Conservation (phyloP, 1,139 yeast species). For the Diutina catenulata region DNA sequence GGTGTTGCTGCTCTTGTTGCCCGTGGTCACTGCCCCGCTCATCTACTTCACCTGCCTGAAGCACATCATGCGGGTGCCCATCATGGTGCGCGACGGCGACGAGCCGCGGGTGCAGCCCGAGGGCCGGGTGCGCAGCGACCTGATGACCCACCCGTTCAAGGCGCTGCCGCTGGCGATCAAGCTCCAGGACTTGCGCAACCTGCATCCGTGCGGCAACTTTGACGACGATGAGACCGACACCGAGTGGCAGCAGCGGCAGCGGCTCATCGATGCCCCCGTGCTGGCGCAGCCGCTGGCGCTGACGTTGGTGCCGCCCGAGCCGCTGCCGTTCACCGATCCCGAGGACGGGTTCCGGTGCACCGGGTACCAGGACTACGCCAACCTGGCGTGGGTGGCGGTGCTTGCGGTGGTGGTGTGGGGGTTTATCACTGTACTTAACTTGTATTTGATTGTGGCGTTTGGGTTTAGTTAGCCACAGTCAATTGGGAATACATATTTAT, state of each 20-base stretch:
- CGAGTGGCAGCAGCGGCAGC: neutral
- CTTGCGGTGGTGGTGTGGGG: slow-evolving; percentile 32
- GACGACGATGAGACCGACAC: neutral
- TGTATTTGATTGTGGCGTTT: slow-evolving; percentile 28
- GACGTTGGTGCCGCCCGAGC: slow-evolving; percentile 2
- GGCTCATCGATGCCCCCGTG: neutral
- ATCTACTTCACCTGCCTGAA: slow-evolving; percentile 61
- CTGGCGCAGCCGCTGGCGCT: slow-evolving; percentile 2
- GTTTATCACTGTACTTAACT: slow-evolving; percentile 37
- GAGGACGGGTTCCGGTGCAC: neutral
- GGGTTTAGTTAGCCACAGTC: slow-evolving; percentile 5
- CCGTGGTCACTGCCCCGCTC: slow-evolving; percentile 68
- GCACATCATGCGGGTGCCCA: slow-evolving; percentile 37
- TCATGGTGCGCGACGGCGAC: neutral
- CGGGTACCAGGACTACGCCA: slow-evolving; percentile 4
- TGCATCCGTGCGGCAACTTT: slow-evolving; percentile 21
- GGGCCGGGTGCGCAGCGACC: neutral
- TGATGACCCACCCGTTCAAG: slow-evolving; percentile 14
- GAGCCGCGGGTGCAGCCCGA: neutral
- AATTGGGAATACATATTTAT: too few relatives aligned
- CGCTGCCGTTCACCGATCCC: neutral
- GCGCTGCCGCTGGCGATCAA: slow-evolving; percentile 31
- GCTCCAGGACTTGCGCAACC: slow-evolving; percentile 28
- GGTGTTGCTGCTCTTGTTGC: slow-evolving; percentile 57
- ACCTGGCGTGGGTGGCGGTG: neutral